Evolutionary conservation across 495 filamentous ascomycete species (phyloP).

Genomic region (Annulohypoxylon stygium): DNA sequence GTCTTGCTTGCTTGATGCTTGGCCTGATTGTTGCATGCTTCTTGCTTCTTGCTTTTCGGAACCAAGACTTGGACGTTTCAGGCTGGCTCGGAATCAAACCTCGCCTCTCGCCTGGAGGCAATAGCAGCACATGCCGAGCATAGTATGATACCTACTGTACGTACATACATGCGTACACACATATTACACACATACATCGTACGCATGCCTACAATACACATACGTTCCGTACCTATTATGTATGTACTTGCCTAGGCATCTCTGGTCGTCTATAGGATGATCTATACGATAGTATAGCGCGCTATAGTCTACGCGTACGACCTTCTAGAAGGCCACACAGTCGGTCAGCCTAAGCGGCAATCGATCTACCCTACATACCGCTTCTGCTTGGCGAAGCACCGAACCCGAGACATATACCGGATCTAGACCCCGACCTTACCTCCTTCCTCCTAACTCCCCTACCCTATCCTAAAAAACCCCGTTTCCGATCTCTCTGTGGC

Average conservation of each 20-base stretch:
- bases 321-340: slow-evolving; percentile 5
- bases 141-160: background rate
- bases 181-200: background rate
- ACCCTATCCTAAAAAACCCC: background rate
- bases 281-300: background rate
- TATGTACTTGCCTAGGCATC: background rate
- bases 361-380: slow-evolving; percentile 33
- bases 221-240: background rate
- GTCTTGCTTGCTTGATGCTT: slow-evolving; percentile 2
- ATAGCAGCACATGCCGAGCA: slow-evolving; percentile 6
- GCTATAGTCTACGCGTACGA: slow-evolving; percentile 1
- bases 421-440: slow-evolving; percentile 2
- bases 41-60: slow-evolving; percentile 17
- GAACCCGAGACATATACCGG: slow-evolving; percentile 12
- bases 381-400: slow-evolving; percentile 1
- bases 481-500: slow-evolving; percentile 9
- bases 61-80: slow-evolving; percentile 21
- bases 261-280: background rate
- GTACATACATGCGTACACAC: background rate
- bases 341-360: slow-evolving; percentile 37
- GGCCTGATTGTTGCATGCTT: slow-evolving; percentile 7
- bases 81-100: slow-evolving; percentile 11
- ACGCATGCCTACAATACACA: background rate
- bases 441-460: background rate
- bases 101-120: slow-evolving; percentile 11